Evolutionary conservation across 352 stramenopile genomes (phyloP), one percentile per base, ranked within the genome.

Genomic region (Phytophthora podocarpi): DNA sequence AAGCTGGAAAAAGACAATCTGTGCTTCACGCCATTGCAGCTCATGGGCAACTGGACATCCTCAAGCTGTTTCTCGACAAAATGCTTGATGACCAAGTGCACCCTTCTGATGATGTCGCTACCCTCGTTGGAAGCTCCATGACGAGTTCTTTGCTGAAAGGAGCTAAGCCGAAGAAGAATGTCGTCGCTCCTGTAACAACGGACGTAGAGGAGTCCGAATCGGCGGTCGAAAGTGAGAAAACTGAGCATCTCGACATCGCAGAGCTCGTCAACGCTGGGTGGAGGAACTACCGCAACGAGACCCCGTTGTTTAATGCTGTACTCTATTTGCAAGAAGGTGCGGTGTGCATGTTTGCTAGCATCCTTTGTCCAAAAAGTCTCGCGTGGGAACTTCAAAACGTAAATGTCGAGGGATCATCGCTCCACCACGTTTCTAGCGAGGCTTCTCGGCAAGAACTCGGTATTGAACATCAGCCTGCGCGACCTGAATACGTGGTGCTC

Each of bases 381-480:
- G 26, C 21, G 2, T 89, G 73, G 76, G 82, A 94, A 28, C 48
- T 87, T 4, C 34, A 61, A 24, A 78, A 87, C 62, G 76, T 80
- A 42, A 92, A 88, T 53, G 77, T 89, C 13, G 85, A 94, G 59
- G 85, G 85, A n/a, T 84, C 83, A 3, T 88, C 70, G 28, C 64
- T 91, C 4, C 69, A 85, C 16, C 79, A 91, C 48, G 63, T 91
- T 21, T 72, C 72, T 4, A 80, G 72, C 47, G 75, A 78, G 11
- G n/a, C 39, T 0, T 67, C 76, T 9, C 62, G 74, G 2, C 43
- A 28, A 4, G 23, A 64, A 23, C 72, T 94, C 7, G 56, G 67
- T 15, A 62, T 87, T 30, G 55, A 71, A 2, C 52, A 70, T 12
- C 47, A 62, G 26, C 46, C 45, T 28, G 64, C 57, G 5, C 53